phyloP scores from a whole-genome alignment of 2,329 filamentous ascomycete species.

The Fusarium neocosmosporiellum region DNA sequence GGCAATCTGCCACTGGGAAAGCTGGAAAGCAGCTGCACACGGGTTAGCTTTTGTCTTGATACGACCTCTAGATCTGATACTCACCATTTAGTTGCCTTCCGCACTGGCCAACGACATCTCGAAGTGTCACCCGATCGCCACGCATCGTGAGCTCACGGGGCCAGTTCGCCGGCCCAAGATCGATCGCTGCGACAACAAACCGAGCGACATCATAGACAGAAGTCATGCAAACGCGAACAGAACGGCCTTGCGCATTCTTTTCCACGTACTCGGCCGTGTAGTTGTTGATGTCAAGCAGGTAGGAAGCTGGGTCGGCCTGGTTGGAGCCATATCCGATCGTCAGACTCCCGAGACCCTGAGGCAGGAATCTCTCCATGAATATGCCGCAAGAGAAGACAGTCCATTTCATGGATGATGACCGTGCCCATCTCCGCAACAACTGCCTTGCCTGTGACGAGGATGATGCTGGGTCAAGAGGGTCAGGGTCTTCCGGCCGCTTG shows the following conservation, averaged over 20 bases:
- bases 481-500: slow-evolving; percentile 61
- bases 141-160: slow-evolving; percentile 75
- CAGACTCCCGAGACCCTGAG: slow-evolving; percentile 70
- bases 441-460: slow-evolving; percentile 61
- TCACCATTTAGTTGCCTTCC: slow-evolving; percentile 62
- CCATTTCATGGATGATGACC: slow-evolving; percentile 65
- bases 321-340: slow-evolving; percentile 69
- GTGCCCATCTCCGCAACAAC: slow-evolving; percentile 65
- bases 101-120: slow-evolving; percentile 66
- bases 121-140: slow-evolving; percentile 72
- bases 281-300: slow-evolving; percentile 70
- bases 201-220: slow-evolving; percentile 76
- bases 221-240: slow-evolving; percentile 72
- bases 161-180: slow-evolving; percentile 71
- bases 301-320: slow-evolving; percentile 69
- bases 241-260: slow-evolving; percentile 60
- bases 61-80: slow-evolving; percentile 20
- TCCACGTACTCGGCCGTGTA: slow-evolving; percentile 71
- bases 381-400: slow-evolving; percentile 80
- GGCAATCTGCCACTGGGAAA: slow-evolving; percentile 52
- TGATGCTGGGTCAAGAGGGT: slow-evolving; percentile 71
- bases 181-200: slow-evolving; percentile 77
- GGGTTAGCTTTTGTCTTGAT: slow-evolving; percentile 32
- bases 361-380: slow-evolving; percentile 80
- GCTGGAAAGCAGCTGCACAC: slow-evolving; percentile 52